Conservation (phyloP, 2,329 filamentous ascomycete species). For the Fusarium compactum region DNA sequence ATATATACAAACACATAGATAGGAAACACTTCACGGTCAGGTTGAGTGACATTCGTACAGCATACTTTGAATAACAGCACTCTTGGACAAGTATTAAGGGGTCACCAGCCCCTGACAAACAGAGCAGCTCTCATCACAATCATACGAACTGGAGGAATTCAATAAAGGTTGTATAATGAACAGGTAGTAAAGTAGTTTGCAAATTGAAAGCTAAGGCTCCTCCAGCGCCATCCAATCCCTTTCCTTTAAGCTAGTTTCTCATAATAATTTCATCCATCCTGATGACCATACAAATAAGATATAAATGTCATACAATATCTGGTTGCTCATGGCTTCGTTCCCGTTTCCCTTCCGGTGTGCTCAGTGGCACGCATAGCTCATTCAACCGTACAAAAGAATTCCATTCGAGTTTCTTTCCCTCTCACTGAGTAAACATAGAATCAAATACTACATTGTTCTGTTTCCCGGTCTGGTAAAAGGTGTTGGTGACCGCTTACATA, state of each 20-base stretch:
- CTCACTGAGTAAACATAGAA: slow-evolving; percentile 19
- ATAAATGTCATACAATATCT: slow-evolving; percentile 28
- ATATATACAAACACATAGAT: background rate
- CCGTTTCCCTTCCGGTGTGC: slow-evolving; percentile 7
- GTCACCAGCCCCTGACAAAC: slow-evolving; percentile 45
- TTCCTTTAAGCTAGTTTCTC: slow-evolving; percentile 24
- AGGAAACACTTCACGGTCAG: background rate
- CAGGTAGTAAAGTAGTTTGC: slow-evolving; percentile 40
- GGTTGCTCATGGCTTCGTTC: slow-evolving; percentile 11
- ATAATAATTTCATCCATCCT: slow-evolving; percentile 32
- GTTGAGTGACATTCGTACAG: background rate
- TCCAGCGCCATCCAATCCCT: slow-evolving; percentile 33
- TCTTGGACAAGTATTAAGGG: background rate
- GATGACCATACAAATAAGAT: slow-evolving; percentile 25
- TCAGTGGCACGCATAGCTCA: background rate
- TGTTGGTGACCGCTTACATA: slow-evolving; percentile 49
- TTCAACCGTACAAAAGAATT: slow-evolving; percentile 12
- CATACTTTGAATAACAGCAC: slow-evolving; percentile 4
- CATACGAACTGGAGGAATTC: slow-evolving; percentile 41
- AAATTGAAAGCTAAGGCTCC: slow-evolving; percentile 34
- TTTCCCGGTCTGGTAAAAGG: slow-evolving; percentile 5
- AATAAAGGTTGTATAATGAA: slow-evolving; percentile 10
- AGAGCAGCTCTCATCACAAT: slow-evolving; percentile 28
- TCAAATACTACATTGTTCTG: slow-evolving; percentile 30
- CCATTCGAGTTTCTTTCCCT: background rate